Percentiles rank a stretch among this genome's conserved stretches.
phyloP scores from a whole-genome alignment of 2,329 filamentous ascomycete species.

The Septoria petroselini region DNA sequence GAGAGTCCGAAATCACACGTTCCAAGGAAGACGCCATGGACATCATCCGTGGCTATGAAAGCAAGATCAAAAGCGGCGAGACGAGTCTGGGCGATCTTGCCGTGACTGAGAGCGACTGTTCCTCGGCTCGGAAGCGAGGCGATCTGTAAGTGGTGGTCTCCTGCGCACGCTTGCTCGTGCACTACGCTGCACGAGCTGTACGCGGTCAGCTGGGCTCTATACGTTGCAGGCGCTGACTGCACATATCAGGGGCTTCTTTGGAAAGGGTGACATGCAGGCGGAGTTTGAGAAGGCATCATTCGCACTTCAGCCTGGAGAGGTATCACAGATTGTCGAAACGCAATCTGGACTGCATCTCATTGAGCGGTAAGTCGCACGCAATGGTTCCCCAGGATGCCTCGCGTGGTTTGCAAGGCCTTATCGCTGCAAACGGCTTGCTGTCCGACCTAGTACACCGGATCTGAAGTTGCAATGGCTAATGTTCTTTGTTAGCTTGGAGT shows the following conservation, averaged over 20 bases:
- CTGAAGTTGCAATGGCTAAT: constrained; percentile 18
- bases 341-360: constrained; percentile 94
- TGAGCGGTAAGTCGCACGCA: constrained; percentile 64
- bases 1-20: constrained; percentile 82
- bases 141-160: constrained; percentile 79
- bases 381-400: not conserved
- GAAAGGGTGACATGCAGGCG: constrained; percentile 93
- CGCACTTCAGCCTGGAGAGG: constrained; percentile 77
- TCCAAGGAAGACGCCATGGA: constrained; percentile 79
- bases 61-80: constrained; percentile 68
- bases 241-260: constrained; percentile 74
- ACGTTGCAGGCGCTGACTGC: constrained; percentile 22
- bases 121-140: constrained; percentile 87
- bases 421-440: constrained; percentile 2
- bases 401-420: constrained; percentile 1
- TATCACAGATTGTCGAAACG: constrained; percentile 85
- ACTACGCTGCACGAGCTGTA: constrained; percentile 1
- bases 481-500: constrained; percentile 29
- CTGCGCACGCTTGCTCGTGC: too few species aligned
- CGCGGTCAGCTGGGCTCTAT: constrained; percentile 4
- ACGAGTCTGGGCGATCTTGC: constrained; percentile 77
- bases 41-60: constrained; percentile 73
- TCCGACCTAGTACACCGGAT: too few species aligned
- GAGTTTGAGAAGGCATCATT: constrained; percentile 98
- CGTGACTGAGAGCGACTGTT: constrained; percentile 87